These are phyloP conservation scores for Microcera coccophila DNA, from an alignment of 2,329 filamentous ascomycete species.

Conservation along the genomic window DNA sequence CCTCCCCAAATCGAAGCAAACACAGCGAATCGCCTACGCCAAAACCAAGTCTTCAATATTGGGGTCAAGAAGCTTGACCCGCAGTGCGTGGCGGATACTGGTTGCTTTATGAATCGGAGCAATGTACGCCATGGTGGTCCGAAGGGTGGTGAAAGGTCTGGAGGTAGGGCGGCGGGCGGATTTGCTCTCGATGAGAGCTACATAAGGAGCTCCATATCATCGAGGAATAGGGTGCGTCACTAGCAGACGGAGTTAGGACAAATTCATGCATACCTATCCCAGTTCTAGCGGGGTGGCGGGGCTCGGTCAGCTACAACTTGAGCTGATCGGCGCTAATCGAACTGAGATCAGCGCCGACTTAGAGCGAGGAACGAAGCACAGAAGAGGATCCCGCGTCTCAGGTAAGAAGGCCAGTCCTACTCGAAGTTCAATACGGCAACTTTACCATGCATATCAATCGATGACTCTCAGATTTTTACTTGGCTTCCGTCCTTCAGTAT, in stretches of 20 bases:
- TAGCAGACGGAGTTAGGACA: constrained; percentile 27
- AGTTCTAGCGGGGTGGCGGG: too few relatives aligned
- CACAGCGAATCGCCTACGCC: constrained; percentile 58
- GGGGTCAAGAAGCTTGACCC: constrained; percentile 68
- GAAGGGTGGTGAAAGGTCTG: constrained; percentile 3
- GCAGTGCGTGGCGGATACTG: constrained; percentile 84
- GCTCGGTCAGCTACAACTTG: too few relatives aligned
- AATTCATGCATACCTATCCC: too few relatives aligned
- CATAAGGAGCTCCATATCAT: constrained; percentile 23
- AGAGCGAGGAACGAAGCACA: too few relatives aligned
- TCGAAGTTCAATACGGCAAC: too few relatives aligned
- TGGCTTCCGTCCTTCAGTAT: too few relatives aligned
- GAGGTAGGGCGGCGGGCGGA: constrained; percentile 1
- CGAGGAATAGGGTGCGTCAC: constrained; percentile 22
- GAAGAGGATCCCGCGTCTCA: too few relatives aligned
- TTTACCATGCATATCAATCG: too few relatives aligned
- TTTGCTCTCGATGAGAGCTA: constrained; percentile 26
- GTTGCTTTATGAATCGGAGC: constrained; percentile 90
- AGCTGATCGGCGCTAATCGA: too few relatives aligned
- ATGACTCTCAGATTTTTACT: too few relatives aligned
- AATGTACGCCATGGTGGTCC: constrained; percentile 75
- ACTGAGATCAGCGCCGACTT: too few relatives aligned
- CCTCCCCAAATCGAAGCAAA: constrained; percentile 7
- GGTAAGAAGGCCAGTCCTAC: too few relatives aligned
- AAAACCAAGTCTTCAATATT: constrained; percentile 80